Evolutionary conservation across 176 grass and related monocot genomes (phyloP).

Genomic region (Eleusine coracana): DNA sequence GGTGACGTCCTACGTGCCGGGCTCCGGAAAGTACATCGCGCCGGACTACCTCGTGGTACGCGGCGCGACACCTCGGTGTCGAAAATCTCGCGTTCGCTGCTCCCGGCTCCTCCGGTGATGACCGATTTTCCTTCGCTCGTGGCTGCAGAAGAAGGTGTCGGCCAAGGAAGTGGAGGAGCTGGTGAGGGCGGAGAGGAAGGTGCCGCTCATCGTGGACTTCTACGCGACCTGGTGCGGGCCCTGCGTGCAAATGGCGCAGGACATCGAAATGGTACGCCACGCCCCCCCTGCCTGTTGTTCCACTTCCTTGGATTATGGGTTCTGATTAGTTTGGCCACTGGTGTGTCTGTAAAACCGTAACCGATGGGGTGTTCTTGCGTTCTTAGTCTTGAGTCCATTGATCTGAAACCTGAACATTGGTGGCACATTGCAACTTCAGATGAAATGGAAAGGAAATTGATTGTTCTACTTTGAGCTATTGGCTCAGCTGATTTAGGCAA

Average conservation of each 20-base stretch:
- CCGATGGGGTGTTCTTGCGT: neutral
- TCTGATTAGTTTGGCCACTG: neutral
- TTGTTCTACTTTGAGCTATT: neutral
- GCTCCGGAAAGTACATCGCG: slow-evolving; percentile 54
- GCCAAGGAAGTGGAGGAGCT: slow-evolving; percentile 62
- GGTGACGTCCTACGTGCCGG: slow-evolving; percentile 40
- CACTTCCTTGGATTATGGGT: neutral
- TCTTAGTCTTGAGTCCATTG: neutral
- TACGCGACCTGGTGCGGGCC: slow-evolving; percentile 86
- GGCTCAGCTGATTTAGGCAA: neutral
- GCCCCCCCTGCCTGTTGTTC: neutral
- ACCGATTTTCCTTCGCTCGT: neutral
- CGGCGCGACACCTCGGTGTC: neutral
- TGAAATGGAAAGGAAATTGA: neutral
- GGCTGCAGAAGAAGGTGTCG: slow-evolving; percentile 71
- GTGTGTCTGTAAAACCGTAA: neutral
- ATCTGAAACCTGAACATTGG: neutral
- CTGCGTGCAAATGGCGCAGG: slow-evolving; percentile 89
- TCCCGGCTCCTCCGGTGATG: neutral
- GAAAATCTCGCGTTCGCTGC: neutral
- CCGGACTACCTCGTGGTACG: slow-evolving; percentile 65
- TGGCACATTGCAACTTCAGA: neutral
- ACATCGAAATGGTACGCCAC: slow-evolving; percentile 67
- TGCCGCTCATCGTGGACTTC: slow-evolving; percentile 72
- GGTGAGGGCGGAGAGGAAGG: slow-evolving; percentile 48